These are phyloP conservation scores for Symbiodinium natans DNA, from an alignment of 73 alveolate species.

Conservation along the genomic window DNA sequence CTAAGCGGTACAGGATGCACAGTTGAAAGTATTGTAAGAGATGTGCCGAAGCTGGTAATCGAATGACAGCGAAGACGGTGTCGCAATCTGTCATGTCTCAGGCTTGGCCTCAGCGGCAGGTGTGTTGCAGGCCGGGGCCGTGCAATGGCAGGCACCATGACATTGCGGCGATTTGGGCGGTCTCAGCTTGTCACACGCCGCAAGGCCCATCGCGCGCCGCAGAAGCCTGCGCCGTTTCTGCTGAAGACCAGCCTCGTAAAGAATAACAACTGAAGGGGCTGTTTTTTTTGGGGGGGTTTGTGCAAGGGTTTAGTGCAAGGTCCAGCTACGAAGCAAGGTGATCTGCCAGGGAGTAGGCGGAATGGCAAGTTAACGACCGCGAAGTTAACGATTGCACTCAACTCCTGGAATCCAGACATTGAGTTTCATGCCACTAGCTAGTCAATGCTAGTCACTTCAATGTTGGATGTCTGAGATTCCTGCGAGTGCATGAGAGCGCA, in stretches of 20 bases:
- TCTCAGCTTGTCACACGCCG: neutral
- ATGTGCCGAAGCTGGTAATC: too few species aligned
- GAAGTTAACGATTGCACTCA: neutral
- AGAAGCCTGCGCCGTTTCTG: neutral
- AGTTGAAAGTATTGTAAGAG: too few species aligned
- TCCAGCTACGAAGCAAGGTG: too few species aligned
- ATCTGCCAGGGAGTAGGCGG: neutral
- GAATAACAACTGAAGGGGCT: neutral
- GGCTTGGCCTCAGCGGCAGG: neutral
- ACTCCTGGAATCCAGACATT: neutral
- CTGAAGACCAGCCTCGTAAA: slow-evolving; percentile 16
- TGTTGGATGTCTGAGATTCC: neutral
- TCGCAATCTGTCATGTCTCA: neutral
- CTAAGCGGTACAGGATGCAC: too few species aligned
- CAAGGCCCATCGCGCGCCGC: neutral
- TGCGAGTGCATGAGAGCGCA: too few species aligned
- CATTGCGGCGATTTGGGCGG: too few species aligned
- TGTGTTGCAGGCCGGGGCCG: neutral
- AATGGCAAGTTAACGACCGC: too few species aligned
- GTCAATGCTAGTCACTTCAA: too few species aligned
- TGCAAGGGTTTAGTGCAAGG: too few species aligned
- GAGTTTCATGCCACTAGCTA: neutral
- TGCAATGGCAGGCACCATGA: too few species aligned
- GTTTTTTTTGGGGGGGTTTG: too few species aligned
- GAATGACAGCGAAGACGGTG: too few species aligned